Evolutionary conservation across 331 rosid genomes (phyloP).

Genomic region (Rosa hybrid): DNA sequence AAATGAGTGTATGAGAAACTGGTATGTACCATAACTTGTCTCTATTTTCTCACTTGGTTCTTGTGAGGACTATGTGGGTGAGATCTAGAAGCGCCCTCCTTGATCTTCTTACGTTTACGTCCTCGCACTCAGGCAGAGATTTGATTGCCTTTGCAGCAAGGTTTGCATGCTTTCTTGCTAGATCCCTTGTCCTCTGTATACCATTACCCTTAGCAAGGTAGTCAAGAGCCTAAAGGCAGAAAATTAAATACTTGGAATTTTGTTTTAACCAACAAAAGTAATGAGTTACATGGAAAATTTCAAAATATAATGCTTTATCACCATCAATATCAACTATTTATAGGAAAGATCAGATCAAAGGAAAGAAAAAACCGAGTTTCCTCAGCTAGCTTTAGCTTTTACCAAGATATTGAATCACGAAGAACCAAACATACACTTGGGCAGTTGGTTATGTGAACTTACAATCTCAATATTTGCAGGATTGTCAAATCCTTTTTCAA

Average conservation of each 20-base stretch:
- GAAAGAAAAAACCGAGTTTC: too few species aligned
- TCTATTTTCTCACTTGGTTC: slow-evolving; percentile 50
- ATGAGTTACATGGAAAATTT: too few species aligned
- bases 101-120: slow-evolving; percentile 68
- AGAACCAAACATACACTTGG: background rate
- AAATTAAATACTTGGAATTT: too few species aligned
- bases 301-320: too few species aligned
- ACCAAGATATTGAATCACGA: too few species aligned
- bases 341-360: too few species aligned
- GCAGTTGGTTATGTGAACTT: slow-evolving; percentile 33
- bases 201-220: slow-evolving; percentile 61
- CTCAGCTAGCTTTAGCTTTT: too few species aligned
- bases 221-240: slow-evolving; percentile 45
- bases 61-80: slow-evolving; percentile 62
- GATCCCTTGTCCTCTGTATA: slow-evolving; percentile 69
- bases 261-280: background rate
- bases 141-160: slow-evolving; percentile 79
- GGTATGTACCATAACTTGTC: too few species aligned
- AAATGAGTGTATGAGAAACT: too few species aligned
- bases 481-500: slow-evolving; percentile 74
- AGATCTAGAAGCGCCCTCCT: slow-evolving; percentile 71
- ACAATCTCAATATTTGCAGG: slow-evolving; percentile 73
- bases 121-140: slow-evolving; percentile 60
- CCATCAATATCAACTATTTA: background rate
- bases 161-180: slow-evolving; percentile 72